phyloP scores from a whole-genome alignment of 2,329 filamentous ascomycete species.

The Leptographium procerum region DNA sequence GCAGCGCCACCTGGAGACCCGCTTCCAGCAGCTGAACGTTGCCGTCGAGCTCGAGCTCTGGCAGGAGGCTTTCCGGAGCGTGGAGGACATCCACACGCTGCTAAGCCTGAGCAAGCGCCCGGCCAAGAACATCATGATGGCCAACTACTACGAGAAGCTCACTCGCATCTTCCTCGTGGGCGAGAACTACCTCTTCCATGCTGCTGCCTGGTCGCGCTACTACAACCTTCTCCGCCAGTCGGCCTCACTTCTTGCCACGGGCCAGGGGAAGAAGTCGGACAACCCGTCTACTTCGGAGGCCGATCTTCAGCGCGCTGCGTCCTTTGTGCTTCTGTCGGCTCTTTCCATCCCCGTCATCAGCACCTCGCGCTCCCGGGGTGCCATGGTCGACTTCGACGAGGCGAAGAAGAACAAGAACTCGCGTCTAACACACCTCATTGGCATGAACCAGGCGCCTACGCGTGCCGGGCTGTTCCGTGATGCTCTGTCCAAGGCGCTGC shows the following conservation, averaged over 20 bases:
- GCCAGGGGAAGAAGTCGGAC: conserved; percentile 85
- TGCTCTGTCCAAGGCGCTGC: conserved; percentile 84
- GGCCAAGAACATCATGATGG: conserved; percentile 99
- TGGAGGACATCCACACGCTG: conserved; percentile 96
- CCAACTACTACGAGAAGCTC: conserved; percentile 99
- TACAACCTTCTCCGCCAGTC: conserved; percentile 94
- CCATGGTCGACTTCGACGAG: conserved; percentile 93
- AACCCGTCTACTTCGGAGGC: conserved; percentile 82
- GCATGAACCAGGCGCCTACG: conserved; percentile 82
- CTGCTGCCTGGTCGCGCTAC: conserved; percentile 93
- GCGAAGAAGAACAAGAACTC: conserved; percentile 98
- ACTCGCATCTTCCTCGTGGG: conserved; percentile 97
- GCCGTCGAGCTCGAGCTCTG: conserved; percentile 95
- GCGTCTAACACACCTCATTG: conserved; percentile 86
- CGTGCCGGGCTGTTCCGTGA: conserved; percentile 90
- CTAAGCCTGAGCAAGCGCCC: conserved; percentile 96
- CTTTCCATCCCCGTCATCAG: conserved; percentile 99
- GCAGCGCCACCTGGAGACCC: conserved; percentile 92
- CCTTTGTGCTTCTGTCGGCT: conserved; percentile 88
- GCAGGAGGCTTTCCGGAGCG: conserved; percentile 98
- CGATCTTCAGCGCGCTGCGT: conserved; percentile 87
- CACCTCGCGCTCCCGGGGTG: conserved; percentile 89
- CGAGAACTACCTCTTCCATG: conserved; percentile 99
- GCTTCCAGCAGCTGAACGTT: conserved; percentile 96
- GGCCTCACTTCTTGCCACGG: conserved; percentile 66